These are phyloP conservation scores for Coleophoma eucalyptorum DNA, from an alignment of 2,329 filamentous ascomycete species.

Conservation along the genomic window DNA sequence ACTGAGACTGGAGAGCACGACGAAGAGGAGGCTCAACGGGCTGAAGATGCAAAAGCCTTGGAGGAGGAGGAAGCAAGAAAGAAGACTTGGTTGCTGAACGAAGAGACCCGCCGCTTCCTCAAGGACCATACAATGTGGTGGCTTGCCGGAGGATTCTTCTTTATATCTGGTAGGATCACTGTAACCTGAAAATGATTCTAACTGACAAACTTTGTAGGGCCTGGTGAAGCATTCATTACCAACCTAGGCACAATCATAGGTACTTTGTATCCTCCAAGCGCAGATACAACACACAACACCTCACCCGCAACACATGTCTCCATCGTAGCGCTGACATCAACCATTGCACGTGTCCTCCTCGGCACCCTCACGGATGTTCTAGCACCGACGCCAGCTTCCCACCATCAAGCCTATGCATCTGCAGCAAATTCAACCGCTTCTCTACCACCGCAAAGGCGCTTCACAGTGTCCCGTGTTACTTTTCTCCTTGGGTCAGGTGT, in stretches of 20 bases:
- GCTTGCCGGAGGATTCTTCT: conserved; percentile 84
- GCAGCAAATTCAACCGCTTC: conserved; percentile 26
- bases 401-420: conserved; percentile 19
- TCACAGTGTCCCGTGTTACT: conserved; percentile 70
- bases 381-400: conserved; percentile 52
- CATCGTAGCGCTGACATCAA: conserved; percentile 86
- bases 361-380: conserved; percentile 86
- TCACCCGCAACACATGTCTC: conserved; percentile 84
- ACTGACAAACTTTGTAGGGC: conserved; percentile 53
- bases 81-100: conserved; percentile 89
- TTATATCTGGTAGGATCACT: conserved; percentile 47
- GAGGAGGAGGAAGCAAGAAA: conserved; percentile 53
- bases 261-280: conserved; percentile 66
- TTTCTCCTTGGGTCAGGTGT: conserved; percentile 76
- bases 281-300: conserved; percentile 41
- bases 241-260: conserved; percentile 93
- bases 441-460: conserved; percentile 32
- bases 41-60: conserved; percentile 28
- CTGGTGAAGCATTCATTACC: conserved; percentile 97
- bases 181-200: not conserved
- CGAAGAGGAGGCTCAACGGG: conserved; percentile 34
- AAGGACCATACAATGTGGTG: conserved; percentile 94
- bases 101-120: conserved; percentile 82
- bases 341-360: conserved; percentile 82
- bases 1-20: conserved; percentile 33